Conservation (phyloP, 768 basidiomycete genomes). For the Rhodotorula taiwanensis region DNA sequence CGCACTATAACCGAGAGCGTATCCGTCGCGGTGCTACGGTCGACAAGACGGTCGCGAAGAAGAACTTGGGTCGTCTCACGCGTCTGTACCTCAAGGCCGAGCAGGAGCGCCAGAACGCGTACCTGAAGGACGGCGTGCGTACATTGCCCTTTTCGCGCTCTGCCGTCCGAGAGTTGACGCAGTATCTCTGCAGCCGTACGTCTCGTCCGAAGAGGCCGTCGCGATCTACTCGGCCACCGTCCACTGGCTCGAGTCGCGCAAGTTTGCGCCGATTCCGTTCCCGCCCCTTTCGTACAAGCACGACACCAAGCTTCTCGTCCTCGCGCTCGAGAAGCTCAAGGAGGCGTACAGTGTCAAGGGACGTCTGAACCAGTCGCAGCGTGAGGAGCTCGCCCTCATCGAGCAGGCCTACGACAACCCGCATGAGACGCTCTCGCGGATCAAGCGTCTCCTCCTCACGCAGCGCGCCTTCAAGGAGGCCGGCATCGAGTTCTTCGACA, state of each 20-base stretch:
- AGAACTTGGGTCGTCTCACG: conserved; percentile 95
- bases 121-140: conserved; percentile 85
- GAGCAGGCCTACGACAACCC: conserved; percentile 99
- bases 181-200: conserved; percentile 60
- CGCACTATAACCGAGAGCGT: conserved; percentile 96
- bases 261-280: conserved; percentile 98
- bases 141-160: no score
- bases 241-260: conserved; percentile 96
- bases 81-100: conserved; percentile 97
- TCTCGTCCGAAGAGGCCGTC: conserved; percentile 96
- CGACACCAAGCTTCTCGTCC: conserved; percentile 91
- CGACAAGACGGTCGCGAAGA: conserved; percentile 97
- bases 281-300: conserved; percentile 99
- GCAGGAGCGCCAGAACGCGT: conserved; percentile 96
- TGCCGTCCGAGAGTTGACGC: neutral
- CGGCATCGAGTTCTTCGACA: conserved; percentile 60
- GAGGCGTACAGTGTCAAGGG: conserved; percentile 98
- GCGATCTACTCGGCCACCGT: conserved; percentile 98
- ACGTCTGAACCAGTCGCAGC: conserved; percentile 93
- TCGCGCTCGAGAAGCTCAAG: conserved; percentile 95
- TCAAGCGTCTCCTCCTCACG: conserved; percentile 91
- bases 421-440: conserved; percentile 94
- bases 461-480: conserved; percentile 98
- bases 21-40: conserved; percentile 94
- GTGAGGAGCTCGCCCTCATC: conserved; percentile 94